Conservation (phyloP, 805 yeast species). For the Candida palmyrensis region DNA sequence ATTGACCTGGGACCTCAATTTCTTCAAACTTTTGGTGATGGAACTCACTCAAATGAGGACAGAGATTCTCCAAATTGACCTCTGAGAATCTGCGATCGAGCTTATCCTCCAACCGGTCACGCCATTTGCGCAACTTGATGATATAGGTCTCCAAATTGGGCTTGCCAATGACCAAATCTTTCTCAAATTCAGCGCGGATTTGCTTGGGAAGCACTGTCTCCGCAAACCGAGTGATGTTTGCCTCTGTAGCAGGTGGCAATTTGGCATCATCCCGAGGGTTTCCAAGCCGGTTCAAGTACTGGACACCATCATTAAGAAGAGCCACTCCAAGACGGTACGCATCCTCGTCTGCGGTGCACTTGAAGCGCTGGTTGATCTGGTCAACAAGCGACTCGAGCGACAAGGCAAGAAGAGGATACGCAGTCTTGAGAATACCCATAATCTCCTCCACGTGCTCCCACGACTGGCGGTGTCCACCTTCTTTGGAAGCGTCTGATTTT, state of each 20-base stretch:
- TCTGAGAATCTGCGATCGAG: constrained; percentile 78
- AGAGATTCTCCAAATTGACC: constrained; percentile 80
- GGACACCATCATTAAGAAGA: constrained; percentile 87
- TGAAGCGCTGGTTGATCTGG: constrained; percentile 90
- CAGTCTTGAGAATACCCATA: constrained; percentile 92
- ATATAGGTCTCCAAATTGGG: constrained; percentile 89
- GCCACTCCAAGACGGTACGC: constrained; percentile 93
- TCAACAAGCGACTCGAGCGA: constrained; percentile 94
- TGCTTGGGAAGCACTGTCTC: constrained; percentile 89
- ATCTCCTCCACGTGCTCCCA: constrained; percentile 92
- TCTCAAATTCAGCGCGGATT: constrained; percentile 83
- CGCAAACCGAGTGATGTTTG: constrained; percentile 82
- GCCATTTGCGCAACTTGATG: constrained; percentile 80
- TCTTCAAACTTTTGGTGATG: constrained; percentile 98
- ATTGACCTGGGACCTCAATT: constrained; percentile 96
- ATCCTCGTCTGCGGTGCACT: constrained; percentile 92
- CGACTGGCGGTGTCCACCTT: constrained; percentile 53
- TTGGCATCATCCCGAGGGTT: constrained; percentile 85
- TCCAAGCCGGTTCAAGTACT: constrained; percentile 78
- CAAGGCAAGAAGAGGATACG: constrained; percentile 88
- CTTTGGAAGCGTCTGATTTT: constrained; percentile 3
- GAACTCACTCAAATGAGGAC: constrained; percentile 94
- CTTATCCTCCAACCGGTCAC: constrained; percentile 86
- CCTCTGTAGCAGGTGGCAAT: constrained; percentile 87
- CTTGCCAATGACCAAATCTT: constrained; percentile 79